Conservation (phyloP, 192 early-diverging fungal species). For the Mortierella alpina region DNA sequence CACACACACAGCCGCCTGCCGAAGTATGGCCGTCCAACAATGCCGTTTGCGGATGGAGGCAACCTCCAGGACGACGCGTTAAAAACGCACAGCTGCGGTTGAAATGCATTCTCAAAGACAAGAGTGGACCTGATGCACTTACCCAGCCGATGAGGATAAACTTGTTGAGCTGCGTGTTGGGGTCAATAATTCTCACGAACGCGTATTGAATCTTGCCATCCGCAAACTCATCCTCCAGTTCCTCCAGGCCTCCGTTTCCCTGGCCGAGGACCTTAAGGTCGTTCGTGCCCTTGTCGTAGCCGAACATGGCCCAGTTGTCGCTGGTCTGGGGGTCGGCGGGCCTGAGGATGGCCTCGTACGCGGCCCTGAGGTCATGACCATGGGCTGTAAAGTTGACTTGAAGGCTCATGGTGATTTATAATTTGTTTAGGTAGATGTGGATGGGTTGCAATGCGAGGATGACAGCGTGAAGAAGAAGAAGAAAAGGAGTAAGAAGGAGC, state of each 20-base stretch:
- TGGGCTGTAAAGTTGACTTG: conserved; percentile 76
- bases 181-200: conserved; percentile 84
- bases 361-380: conserved; percentile 68
- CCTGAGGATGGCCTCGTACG: conserved; percentile 73
- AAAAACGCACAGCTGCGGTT: too few species aligned
- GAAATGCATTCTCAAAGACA: neutral
- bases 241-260: conserved; percentile 83
- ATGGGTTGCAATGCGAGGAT: too few species aligned
- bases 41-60: too few species aligned
- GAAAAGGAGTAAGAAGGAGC: too few species aligned
- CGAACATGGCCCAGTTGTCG: conserved; percentile 79
- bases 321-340: conserved; percentile 52
- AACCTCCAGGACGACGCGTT: too few species aligned
- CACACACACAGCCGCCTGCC: too few species aligned
- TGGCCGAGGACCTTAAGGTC: conserved; percentile 71
- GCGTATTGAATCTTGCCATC: conserved; percentile 93
- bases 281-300: conserved; percentile 79
- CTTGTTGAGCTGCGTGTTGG: conserved; percentile 86
- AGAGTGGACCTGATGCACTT: conserved; percentile 12
- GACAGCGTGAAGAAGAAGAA: too few species aligned
- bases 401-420: conserved; percentile 55
- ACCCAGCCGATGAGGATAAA: conserved; percentile 95
- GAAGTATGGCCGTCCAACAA: too few species aligned
- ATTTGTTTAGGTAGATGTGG: too few species aligned
- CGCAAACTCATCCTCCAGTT: conserved; percentile 91